Evolutionary conservation across 164 flowering plant species (phyloP).

Genomic region (Vitis vinifera): DNA sequence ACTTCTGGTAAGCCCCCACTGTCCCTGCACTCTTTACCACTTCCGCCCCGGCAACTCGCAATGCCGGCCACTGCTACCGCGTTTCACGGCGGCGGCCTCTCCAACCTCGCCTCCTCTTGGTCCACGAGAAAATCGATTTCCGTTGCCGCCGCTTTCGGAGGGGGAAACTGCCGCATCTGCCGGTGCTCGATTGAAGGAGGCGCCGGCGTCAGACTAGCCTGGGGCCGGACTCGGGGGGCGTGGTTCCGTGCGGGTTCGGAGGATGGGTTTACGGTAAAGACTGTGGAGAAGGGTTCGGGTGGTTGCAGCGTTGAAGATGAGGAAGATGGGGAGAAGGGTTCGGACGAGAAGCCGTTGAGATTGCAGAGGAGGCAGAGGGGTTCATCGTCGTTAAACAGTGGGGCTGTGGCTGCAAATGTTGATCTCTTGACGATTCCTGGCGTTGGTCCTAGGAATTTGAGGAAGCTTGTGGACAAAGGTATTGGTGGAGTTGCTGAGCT

Average conservation of each 20-base stretch:
- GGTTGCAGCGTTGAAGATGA: slow-evolving; percentile 7
- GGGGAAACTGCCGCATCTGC: slow-evolving; percentile 14
- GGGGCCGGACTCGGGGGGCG: slow-evolving; percentile 33
- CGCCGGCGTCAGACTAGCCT: slow-evolving; percentile 26
- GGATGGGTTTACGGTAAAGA: slow-evolving; percentile 22
- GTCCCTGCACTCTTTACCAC: slow-evolving; percentile 1
- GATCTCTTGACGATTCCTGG: slow-evolving; percentile 96
- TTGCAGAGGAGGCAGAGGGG: slow-evolving; percentile 49
- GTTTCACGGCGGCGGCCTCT: slow-evolving; percentile 7
- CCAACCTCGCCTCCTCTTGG: slow-evolving; percentile 8
- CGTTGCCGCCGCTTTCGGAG: not conserved
- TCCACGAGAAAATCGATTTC: slow-evolving; percentile 6
- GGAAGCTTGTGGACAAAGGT: slow-evolving; percentile 92
- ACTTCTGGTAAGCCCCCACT: slow-evolving; percentile 13
- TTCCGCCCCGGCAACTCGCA: not conserved
- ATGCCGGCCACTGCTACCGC: slow-evolving; percentile 31
- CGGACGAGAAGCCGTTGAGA: slow-evolving; percentile 26
- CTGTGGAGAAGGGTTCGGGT: slow-evolving; percentile 16
- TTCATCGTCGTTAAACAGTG: slow-evolving; percentile 9
- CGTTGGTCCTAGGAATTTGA: slow-evolving; percentile 88
- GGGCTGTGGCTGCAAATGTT: slow-evolving; percentile 35
- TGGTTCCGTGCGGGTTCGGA: slow-evolving; percentile 40
- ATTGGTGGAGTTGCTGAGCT: slow-evolving; percentile 84
- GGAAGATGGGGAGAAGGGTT: slow-evolving; percentile 7
- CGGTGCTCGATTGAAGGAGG: slow-evolving; percentile 21